Evolutionary conservation across 768 basidiomycete species (phyloP).

Genomic region (Phaffia australis): DNA sequence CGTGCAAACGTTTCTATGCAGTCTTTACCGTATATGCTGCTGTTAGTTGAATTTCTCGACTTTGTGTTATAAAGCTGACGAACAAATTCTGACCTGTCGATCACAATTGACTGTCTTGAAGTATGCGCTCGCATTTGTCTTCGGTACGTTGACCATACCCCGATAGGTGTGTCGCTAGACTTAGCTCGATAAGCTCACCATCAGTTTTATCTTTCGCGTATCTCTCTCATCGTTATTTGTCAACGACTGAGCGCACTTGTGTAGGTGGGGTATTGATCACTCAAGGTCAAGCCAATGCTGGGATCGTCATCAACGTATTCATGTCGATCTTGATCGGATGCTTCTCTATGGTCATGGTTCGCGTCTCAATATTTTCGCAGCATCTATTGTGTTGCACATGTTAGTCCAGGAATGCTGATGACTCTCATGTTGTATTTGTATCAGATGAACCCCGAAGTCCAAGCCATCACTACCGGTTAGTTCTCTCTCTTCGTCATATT

Average conservation of each 20-base stretch:
- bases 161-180: too few relatives aligned
- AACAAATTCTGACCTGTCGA: background rate
- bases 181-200: too few relatives aligned
- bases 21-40: conserved; percentile 1
- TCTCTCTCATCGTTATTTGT: too few relatives aligned
- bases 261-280: conserved; percentile 12
- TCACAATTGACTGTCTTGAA: conserved; percentile 54
- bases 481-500: background rate
- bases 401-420: background rate
- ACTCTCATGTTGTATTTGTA: conserved; percentile 43
- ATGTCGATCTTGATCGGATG: conserved; percentile 65
- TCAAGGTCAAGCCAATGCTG: conserved; percentile 41
- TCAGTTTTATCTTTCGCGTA: too few relatives aligned
- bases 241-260: too few relatives aligned
- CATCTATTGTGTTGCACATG: too few relatives aligned
- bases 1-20: conserved; percentile 1
- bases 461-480: background rate
- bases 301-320: conserved; percentile 74
- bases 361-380: background rate
- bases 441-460: conserved; percentile 70
- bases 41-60: background rate
- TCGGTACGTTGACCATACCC: conserved; percentile 59
- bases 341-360: conserved; percentile 49
- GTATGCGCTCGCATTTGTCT: conserved; percentile 57
- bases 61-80: background rate